Conservation (phyloP, 768 basidiomycete species). For the Psilocybe cyanescens region DNA sequence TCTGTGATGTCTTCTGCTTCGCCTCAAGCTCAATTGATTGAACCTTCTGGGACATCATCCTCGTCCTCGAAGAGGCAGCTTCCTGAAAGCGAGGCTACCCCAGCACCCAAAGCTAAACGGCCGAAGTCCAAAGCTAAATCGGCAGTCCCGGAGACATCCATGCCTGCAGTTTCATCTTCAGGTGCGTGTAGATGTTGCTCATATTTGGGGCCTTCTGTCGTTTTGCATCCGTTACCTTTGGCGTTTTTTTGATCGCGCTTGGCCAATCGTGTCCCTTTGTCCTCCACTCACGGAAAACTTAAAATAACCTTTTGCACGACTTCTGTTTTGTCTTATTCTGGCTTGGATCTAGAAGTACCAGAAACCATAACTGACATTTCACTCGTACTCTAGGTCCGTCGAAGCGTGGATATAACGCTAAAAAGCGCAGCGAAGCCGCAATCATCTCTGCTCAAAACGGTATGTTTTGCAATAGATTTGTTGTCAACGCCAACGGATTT, state of each 20-base stretch:
- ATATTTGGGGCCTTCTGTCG: conserved; percentile 7
- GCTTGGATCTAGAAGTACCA: not conserved
- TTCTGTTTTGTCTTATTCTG: conserved; percentile 7
- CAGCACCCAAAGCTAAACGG: conserved; percentile 36
- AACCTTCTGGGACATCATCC: conserved; percentile 11
- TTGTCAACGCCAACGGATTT: not conserved
- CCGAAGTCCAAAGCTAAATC: conserved; percentile 50
- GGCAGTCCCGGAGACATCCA: conserved; percentile 27
- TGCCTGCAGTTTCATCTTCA: conserved; percentile 18
- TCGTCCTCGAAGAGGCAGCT: conserved; percentile 34
- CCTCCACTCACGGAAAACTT: conserved; percentile 8
- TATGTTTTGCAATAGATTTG: conserved; percentile 30
- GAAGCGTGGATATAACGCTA: conserved; percentile 71
- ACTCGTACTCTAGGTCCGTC: conserved; percentile 39
- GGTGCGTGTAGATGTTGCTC: conserved; percentile 24
- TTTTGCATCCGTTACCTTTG: conserved; percentile 9
- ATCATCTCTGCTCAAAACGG: conserved; percentile 69
- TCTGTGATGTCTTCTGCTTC: conserved; percentile 7
- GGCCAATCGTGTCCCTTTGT: conserved; percentile 4
- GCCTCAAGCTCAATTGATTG: conserved; percentile 2
- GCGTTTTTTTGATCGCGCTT: not conserved
- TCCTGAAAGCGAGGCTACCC: conserved; percentile 41
- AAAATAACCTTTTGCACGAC: conserved; percentile 12
- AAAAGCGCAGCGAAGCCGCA: conserved; percentile 74
- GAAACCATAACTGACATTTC: conserved; percentile 2